Percentiles rank a stretch among this genome's conserved stretches.
Conservation (phyloP, 2,329 filamentous ascomycete genomes). For the Stagonosporopsis vannaccii region DNA sequence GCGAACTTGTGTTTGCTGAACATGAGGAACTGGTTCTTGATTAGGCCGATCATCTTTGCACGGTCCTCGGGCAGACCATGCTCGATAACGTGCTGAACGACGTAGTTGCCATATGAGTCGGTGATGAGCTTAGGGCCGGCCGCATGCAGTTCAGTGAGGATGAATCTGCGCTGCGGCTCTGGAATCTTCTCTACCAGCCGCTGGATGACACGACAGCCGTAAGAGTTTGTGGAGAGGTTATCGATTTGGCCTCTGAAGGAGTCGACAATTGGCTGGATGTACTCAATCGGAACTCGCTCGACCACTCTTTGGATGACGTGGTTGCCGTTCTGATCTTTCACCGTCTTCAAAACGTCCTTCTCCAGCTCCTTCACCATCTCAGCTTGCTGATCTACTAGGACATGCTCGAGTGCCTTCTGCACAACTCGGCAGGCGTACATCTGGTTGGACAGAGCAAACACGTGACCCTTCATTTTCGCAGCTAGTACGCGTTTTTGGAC, state of each 20-base stretch:
- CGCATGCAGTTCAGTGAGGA: slow-evolving; percentile 80
- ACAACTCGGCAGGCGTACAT: slow-evolving; percentile 96
- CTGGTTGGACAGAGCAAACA: slow-evolving; percentile 79
- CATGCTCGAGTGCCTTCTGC: slow-evolving; percentile 91
- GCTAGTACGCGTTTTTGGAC: slow-evolving; percentile 89
- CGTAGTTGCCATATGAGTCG: slow-evolving; percentile 95
- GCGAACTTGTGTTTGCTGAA: slow-evolving; percentile 96
- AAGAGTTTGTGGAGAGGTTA: slow-evolving; percentile 77
- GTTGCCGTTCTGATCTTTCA: slow-evolving; percentile 91
- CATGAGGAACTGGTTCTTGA: slow-evolving; percentile 73
- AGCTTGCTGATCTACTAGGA: slow-evolving; percentile 90
- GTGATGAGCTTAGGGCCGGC: slow-evolving; percentile 76
- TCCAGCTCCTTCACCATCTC: slow-evolving; percentile 84
- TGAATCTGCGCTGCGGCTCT: slow-evolving; percentile 71
- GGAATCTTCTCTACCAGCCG: slow-evolving; percentile 86
- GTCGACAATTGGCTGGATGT: slow-evolving; percentile 85
- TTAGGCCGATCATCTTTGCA: slow-evolving; percentile 73
- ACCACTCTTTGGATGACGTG: slow-evolving; percentile 97
- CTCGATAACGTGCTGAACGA: slow-evolving; percentile 88
- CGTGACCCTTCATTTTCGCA: slow-evolving; percentile 84
- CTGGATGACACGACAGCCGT: slow-evolving; percentile 92
- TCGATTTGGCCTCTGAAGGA: slow-evolving; percentile 79
- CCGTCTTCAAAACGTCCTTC: slow-evolving; percentile 75
- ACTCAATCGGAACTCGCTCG: slow-evolving; percentile 75
- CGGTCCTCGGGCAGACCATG: slow-evolving; percentile 78